Conservation (phyloP, 805 yeast species). For the Cyberlindnera sargentensis region DNA sequence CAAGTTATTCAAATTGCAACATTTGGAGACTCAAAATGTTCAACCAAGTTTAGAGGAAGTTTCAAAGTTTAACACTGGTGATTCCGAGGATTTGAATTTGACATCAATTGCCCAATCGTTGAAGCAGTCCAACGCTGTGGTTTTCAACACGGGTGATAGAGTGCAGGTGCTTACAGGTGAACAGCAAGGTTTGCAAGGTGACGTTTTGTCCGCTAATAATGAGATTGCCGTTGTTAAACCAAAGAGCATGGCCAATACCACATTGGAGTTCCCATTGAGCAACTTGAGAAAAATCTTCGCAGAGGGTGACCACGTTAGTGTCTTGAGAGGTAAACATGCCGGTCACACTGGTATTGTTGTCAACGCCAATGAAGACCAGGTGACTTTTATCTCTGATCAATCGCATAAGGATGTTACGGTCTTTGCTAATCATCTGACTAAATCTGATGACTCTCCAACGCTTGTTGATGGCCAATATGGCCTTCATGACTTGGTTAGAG, state of each 20-base stretch:
- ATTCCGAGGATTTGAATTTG: conserved; percentile 76
- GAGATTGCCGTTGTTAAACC: conserved; percentile 49
- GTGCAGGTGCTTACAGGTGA: conserved; percentile 92
- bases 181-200: conserved; percentile 83
- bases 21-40: conserved; percentile 72
- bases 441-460: conserved; percentile 85
- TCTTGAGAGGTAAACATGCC: conserved; percentile 81
- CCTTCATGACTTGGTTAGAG: conserved; percentile 81
- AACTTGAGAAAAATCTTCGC: conserved; percentile 79
- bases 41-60: conserved; percentile 86
- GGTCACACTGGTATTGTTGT: conserved; percentile 96
- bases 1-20: conserved; percentile 81
- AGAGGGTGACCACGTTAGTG: conserved; percentile 94
- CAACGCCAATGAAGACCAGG: conserved; percentile 73
- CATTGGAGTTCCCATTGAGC: conserved; percentile 73
- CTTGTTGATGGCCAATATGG: conserved; percentile 72
- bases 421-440: conserved; percentile 83
- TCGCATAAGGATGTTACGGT: conserved; percentile 85
- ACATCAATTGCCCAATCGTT: conserved; percentile 82
- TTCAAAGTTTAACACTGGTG: conserved; percentile 68
- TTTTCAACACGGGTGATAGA: conserved; percentile 88
- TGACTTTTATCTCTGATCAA: conserved; percentile 83
- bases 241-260: conserved; percentile 39
- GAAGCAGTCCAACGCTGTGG: conserved; percentile 50
- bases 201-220: conserved; percentile 59